Evolutionary conservation across 805 yeast species (phyloP).

Genomic region (Wickerhamiella alocasiicola): DNA sequence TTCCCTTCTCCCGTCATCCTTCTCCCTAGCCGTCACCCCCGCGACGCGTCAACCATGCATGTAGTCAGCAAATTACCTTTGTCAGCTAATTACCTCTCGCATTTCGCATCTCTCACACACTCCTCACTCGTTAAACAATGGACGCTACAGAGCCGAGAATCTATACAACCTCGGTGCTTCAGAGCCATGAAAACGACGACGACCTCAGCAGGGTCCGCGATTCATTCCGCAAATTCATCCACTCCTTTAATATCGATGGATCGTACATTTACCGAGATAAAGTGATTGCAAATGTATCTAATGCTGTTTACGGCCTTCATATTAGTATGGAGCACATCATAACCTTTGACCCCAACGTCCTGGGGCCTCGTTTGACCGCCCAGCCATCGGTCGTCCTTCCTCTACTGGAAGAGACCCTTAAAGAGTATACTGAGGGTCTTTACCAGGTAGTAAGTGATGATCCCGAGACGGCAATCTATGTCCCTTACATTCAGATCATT

Average conservation of each 20-base stretch:
- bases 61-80: neutral
- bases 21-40: neutral
- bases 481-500: constrained; percentile 78
- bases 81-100: constrained; percentile 2
- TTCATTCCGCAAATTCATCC: constrained; percentile 59
- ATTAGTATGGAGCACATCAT: constrained; percentile 78
- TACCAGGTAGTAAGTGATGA: constrained; percentile 20
- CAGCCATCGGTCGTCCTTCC: constrained; percentile 85
- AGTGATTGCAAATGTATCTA: constrained; percentile 70
- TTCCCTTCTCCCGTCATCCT: neutral
- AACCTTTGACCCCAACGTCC: constrained; percentile 76
- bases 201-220: constrained; percentile 29
- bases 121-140: constrained; percentile 23
- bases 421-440: constrained; percentile 63
- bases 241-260: constrained; percentile 74
- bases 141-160: constrained; percentile 30
- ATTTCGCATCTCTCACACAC: neutral
- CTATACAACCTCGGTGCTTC: constrained; percentile 60
- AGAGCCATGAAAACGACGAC: constrained; percentile 41
- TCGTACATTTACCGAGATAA: constrained; percentile 79
- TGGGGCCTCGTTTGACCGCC: constrained; percentile 70
- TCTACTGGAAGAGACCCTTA: constrained; percentile 50
- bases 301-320: constrained; percentile 55
- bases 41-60: neutral
- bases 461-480: constrained; percentile 29